Evolutionary conservation across 305 asterid genomes (phyloP).

Genomic region (Fraxinus paxiana): DNA sequence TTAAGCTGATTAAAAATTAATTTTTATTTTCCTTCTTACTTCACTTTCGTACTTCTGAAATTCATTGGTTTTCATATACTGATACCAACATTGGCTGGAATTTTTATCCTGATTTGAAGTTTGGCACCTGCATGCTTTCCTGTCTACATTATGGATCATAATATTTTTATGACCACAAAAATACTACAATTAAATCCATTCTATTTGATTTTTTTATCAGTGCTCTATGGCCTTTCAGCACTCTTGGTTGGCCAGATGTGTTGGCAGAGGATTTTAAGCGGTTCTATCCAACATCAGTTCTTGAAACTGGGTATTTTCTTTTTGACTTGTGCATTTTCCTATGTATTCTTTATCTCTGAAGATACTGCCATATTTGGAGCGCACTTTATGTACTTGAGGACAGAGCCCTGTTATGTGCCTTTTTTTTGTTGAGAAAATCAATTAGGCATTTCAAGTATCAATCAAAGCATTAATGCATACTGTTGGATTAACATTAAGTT

Average conservation of each 20-base stretch:
- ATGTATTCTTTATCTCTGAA: slow-evolving; percentile 9
- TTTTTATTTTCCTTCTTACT: background rate
- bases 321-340: slow-evolving; percentile 17
- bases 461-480: slow-evolving; percentile 8
- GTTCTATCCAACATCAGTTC: slow-evolving; percentile 87
- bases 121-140: slow-evolving; percentile 3
- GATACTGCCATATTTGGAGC: slow-evolving; percentile 11
- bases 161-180: slow-evolving; percentile 16
- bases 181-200: slow-evolving; percentile 24
- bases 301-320: slow-evolving; percentile 82
- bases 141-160: slow-evolving; percentile 3
- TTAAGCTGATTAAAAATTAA: slow-evolving; percentile 1
- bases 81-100: background rate
- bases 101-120: slow-evolving; percentile 5
- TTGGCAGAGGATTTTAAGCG: slow-evolving; percentile 74
- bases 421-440: slow-evolving; percentile 2
- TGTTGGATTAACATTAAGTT: background rate
- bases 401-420: background rate
- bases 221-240: slow-evolving; percentile 98
- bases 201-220: slow-evolving; percentile 36
- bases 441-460: slow-evolving; percentile 12
- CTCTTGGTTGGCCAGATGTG: slow-evolving; percentile 95
- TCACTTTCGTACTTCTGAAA: background rate
- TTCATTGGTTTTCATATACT: background rate
- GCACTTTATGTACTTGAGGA: slow-evolving; percentile 1